These are phyloP conservation scores for Neonectria coccinea DNA, from an alignment of 2,329 filamentous ascomycete species.

Conservation along the genomic window DNA sequence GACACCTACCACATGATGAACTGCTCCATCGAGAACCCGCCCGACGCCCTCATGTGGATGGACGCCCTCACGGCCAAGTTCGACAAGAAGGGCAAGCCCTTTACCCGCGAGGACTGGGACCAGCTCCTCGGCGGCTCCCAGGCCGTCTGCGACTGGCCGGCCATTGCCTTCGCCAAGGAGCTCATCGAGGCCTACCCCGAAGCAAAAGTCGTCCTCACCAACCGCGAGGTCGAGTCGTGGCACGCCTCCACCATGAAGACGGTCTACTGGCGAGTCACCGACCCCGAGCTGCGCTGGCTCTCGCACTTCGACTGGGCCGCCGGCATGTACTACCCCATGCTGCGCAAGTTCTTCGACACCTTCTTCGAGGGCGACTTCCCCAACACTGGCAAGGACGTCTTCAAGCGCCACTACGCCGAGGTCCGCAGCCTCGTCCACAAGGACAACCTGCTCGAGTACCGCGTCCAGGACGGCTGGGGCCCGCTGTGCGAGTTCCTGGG, in stretches of 20 bases:
- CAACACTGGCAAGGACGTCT: slow-evolving; percentile 72
- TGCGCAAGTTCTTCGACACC: slow-evolving; percentile 75
- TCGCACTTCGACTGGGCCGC: slow-evolving; percentile 69
- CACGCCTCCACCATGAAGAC: slow-evolving; percentile 73
- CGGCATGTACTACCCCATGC: slow-evolving; percentile 76
- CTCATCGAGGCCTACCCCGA: slow-evolving; percentile 78
- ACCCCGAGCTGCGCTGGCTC: slow-evolving; percentile 63
- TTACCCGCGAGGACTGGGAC: slow-evolving; percentile 76
- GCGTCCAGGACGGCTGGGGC: slow-evolving; percentile 52
- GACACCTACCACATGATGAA: slow-evolving; percentile 82
- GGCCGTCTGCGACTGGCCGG: slow-evolving; percentile 77
- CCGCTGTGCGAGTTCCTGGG: slow-evolving; percentile 53
- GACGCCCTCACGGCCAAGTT: slow-evolving; percentile 71
- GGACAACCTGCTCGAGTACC: slow-evolving; percentile 51
- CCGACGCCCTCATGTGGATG: slow-evolving; percentile 76
- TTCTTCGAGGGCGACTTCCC: slow-evolving; percentile 77
- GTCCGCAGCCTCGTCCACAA: slow-evolving; percentile 48
- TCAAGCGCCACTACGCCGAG: slow-evolving; percentile 56
- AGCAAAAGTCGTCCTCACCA: slow-evolving; percentile 77
- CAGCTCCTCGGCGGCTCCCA: slow-evolving; percentile 74
- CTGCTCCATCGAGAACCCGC: slow-evolving; percentile 69
- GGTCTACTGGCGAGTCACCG: slow-evolving; percentile 74
- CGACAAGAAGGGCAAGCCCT: slow-evolving; percentile 53
- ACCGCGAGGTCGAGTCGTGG: slow-evolving; percentile 74
- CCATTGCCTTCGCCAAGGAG: slow-evolving; percentile 75